Evolutionary conservation across 2,329 filamentous ascomycete genomes (phyloP), one percentile per base, ranked within the genome.

Genomic region (Chaetothyriales sp.): DNA sequence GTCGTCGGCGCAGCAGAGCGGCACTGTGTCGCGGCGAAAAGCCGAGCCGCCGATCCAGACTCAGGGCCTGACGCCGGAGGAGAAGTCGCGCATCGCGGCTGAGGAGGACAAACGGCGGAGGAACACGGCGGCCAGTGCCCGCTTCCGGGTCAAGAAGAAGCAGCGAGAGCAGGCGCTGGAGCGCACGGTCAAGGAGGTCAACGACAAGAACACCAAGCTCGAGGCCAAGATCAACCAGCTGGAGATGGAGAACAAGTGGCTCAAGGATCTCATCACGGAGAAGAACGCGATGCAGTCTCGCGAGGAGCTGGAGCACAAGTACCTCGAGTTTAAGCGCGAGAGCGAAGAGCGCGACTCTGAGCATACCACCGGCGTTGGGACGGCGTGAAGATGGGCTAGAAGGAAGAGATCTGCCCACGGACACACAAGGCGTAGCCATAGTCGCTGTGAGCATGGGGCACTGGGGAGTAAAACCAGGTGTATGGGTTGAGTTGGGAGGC

Each of bases 111-210:
- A 94, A 72, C 83, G 88, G 48, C 81, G 87, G 54, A 82, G 88
- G 58, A 94, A 94, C 71, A 94, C 89, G 1, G 88, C 88, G 29
- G 88, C 88, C 51, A 89, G 83, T 59, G 88, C 88, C 18, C 84
- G 88, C 48, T 94, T 94, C 77, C 84, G 88, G 54, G 81, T 92
- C 66, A 94, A 94, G 81, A 94, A 94, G 83, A 94, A 94, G 80
- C 86, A 92, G 71, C 83, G 88, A 48, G 88, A 94, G 73, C 85
- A 89, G 68, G 84, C 86, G 7, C 80, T 98, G 49, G 86, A 90
- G 68, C 81, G 81, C 63, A 83, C 81, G 2, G 83, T 87, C 62
- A 88, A 89, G 68, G 88, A 94, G 60, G 86, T 90, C 70, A 80
- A 80, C 25, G 85, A 92, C 46, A 89, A 89, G 70, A 85, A 89